A percentile compares a stretch with the other conserved stretches of the same genome.
phyloP scores from a whole-genome alignment of 257 asterid genomes.

The Craterostigma plantagineum region DNA sequence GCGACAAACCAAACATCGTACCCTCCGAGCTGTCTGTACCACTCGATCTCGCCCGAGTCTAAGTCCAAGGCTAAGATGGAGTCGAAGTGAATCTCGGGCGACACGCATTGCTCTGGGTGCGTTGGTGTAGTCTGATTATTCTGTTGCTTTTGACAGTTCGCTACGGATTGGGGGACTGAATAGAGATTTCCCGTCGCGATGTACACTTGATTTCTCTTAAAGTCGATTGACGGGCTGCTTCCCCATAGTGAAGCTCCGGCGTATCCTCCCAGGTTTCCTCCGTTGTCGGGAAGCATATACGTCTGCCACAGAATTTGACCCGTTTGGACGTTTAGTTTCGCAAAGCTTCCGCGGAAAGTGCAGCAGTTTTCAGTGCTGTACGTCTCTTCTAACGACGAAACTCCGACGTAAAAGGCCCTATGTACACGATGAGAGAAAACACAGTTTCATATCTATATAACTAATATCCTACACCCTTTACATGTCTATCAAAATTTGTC shows the following conservation, averaged over 20 bases:
- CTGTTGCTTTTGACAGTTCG: slow-evolving; percentile 18
- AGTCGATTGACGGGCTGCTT: slow-evolving; percentile 39
- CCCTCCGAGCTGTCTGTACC: slow-evolving; percentile 33
- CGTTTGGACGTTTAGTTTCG: slow-evolving; percentile 20
- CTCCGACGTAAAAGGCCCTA: slow-evolving; percentile 20
- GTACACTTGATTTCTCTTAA: slow-evolving; percentile 17
- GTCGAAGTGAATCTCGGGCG: slow-evolving; percentile 22
- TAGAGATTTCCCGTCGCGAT: slow-evolving; percentile 37
- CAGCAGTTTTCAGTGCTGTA: slow-evolving; percentile 22
- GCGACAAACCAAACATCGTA: slow-evolving; percentile 31
- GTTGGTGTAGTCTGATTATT: slow-evolving; percentile 16
- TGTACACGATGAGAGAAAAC: neutral
- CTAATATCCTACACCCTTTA: too few species aligned
- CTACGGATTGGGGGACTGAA: slow-evolving; percentile 18
- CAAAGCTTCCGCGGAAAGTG: slow-evolving; percentile 37
- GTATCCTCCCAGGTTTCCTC: slow-evolving; percentile 17
- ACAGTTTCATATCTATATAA: too few species aligned
- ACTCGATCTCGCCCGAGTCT: slow-evolving; percentile 17
- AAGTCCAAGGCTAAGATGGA: slow-evolving; percentile 24
- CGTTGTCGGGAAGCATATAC: slow-evolving; percentile 25
- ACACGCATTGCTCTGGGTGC: slow-evolving; percentile 16
- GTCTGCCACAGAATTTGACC: slow-evolving; percentile 28
- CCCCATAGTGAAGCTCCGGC: slow-evolving; percentile 46
- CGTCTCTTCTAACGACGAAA: slow-evolving; percentile 23
- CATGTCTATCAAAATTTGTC: too few species aligned